Percentiles rank a stretch among this genome's conserved stretches.
Conservation (phyloP, 805 yeast genomes). For the Komagataella kurtzmanii region DNA sequence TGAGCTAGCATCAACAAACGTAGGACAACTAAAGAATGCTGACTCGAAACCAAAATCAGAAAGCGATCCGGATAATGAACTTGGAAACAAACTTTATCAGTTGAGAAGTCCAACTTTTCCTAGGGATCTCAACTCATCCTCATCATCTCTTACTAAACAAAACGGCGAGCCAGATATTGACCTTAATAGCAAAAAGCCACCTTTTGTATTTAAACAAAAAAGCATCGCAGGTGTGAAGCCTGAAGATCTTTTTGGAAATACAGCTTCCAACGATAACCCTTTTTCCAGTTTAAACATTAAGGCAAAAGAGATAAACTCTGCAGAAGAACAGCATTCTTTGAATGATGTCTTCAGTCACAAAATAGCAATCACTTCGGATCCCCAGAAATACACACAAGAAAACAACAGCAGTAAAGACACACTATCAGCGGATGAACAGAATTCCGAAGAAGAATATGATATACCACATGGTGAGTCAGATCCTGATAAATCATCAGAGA, state of each 20-base stretch:
- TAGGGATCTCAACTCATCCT: neutral
- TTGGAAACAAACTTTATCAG: no score
- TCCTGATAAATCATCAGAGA: slow-evolving; percentile 10
- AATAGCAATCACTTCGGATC: slow-evolving; percentile 3
- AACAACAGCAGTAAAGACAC: neutral
- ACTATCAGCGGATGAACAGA: slow-evolving; percentile 2
- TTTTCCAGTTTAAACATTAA: slow-evolving; percentile 1
- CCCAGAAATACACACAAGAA: neutral
- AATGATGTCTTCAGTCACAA: slow-evolving; percentile 1
- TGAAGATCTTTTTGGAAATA: neutral
- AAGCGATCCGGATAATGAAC: no score
- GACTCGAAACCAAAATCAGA: neutral
- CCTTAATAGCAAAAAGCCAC: neutral
- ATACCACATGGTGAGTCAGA: slow-evolving; percentile 5
- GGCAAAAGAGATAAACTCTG: neutral
- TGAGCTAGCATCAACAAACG: neutral
- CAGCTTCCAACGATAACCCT: neutral
- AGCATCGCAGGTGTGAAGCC: no score
- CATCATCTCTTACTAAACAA: neutral
- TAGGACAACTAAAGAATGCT: neutral
- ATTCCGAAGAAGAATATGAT: slow-evolving; percentile 6
- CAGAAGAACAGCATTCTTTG: neutral
- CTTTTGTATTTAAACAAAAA: no score
- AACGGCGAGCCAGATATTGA: neutral
- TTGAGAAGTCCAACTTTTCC: neutral